Percentiles rank a stretch among this genome's conserved stretches.
These are phyloP conservation scores for Lodderomyces pseudojiufengensis DNA, from an alignment of 1,139 yeast genomes.

Conservation along the genomic window DNA sequence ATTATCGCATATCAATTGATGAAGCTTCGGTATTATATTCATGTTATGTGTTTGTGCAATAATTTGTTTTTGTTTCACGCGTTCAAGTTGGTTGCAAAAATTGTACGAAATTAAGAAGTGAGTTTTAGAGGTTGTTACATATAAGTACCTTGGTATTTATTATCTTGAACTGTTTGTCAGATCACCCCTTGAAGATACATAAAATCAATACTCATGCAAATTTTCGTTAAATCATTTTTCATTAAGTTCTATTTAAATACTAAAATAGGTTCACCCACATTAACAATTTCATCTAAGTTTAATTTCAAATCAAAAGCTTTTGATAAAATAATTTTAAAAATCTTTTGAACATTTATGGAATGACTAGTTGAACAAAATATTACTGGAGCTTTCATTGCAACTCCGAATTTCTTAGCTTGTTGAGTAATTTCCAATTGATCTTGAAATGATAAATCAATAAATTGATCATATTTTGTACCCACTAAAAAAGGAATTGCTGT, in stretches of 20 bases:
- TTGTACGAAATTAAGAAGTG: too few species aligned
- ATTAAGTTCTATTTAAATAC: slow-evolving; percentile 54
- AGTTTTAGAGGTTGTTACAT: too few species aligned
- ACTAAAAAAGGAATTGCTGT: slow-evolving; percentile 90
- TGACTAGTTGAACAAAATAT: slow-evolving; percentile 91
- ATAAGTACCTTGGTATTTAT: too few species aligned
- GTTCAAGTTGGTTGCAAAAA: too few species aligned
- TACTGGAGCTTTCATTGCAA: slow-evolving; percentile 87
- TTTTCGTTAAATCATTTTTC: too few species aligned
- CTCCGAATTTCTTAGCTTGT: slow-evolving; percentile 83
- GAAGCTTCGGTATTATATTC: too few species aligned
- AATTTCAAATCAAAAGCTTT: slow-evolving; percentile 88
- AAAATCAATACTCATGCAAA: too few species aligned
- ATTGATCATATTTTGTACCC: slow-evolving; percentile 92
- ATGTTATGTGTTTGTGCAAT: too few species aligned
- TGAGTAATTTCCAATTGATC: slow-evolving; percentile 85
- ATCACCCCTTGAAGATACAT: too few species aligned
- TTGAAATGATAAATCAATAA: slow-evolving; percentile 71
- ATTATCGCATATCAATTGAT: too few species aligned
- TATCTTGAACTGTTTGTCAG: too few species aligned
- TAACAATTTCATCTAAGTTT: slow-evolving; percentile 77
- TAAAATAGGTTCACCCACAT: slow-evolving; percentile 85
- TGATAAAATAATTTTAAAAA: slow-evolving; percentile 85
- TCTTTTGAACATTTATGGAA: slow-evolving; percentile 90
- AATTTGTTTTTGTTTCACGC: too few species aligned